Percentiles rank a stretch among this genome's conserved stretches.
phyloP scores from a whole-genome alignment of 139 green algal species.

The Chlamydomonas sp. region DNA sequence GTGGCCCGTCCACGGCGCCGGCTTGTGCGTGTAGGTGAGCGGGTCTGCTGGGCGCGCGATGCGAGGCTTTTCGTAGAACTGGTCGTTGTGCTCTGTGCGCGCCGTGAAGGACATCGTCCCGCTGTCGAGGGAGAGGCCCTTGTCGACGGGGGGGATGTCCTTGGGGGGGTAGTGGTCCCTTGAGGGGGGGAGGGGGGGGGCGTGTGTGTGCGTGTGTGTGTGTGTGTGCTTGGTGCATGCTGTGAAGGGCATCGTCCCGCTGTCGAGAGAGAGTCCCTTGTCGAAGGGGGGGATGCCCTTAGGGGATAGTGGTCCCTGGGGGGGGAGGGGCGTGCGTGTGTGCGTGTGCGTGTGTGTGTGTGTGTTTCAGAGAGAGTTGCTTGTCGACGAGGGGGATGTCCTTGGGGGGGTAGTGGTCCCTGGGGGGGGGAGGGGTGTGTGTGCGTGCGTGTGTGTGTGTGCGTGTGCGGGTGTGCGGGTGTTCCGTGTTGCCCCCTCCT shows the following conservation, averaged over 20 bases:
- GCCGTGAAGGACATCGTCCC: slow-evolving; percentile 23
- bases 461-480: slow-evolving; percentile 17
- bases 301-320: slow-evolving; percentile 29
- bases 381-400: slow-evolving; percentile 10
- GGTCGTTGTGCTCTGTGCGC: slow-evolving; percentile 21
- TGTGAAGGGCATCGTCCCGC: slow-evolving; percentile 21
- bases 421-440: neutral
- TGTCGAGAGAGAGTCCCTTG: slow-evolving; percentile 13
- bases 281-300: slow-evolving; percentile 21
- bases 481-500: no score
- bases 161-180: slow-evolving; percentile 41
- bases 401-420: slow-evolving; percentile 30
- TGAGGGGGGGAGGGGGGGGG: slow-evolving; percentile 1
- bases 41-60: slow-evolving; percentile 28
- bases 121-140: slow-evolving; percentile 13
- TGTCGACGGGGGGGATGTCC: slow-evolving; percentile 9
- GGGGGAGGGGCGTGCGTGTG: neutral
- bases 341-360: neutral
- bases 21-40: slow-evolving; percentile 20
- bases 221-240: slow-evolving; percentile 17
- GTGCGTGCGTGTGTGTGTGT: neutral
- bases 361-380: slow-evolving; percentile 18
- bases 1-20: slow-evolving; percentile 23
- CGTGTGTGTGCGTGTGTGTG: neutral
- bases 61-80: slow-evolving; percentile 37